These are phyloP conservation scores for Scorias spongiosa DNA, from an alignment of 2,329 filamentous ascomycete species.

Conservation along the genomic window DNA sequence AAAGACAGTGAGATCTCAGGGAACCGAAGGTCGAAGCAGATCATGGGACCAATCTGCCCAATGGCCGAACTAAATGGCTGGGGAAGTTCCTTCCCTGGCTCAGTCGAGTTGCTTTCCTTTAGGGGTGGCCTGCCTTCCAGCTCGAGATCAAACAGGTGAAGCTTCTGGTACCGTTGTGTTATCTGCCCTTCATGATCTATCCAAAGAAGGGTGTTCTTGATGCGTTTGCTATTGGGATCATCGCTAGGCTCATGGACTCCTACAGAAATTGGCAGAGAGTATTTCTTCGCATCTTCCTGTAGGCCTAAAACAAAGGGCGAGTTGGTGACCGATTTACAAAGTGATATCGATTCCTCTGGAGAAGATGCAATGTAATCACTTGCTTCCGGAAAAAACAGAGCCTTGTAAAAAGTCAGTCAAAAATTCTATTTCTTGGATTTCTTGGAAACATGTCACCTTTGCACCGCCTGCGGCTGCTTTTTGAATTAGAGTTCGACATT, in stretches of 20 bases:
- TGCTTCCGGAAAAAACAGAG: slow-evolving; percentile 85
- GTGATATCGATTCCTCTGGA: slow-evolving; percentile 50
- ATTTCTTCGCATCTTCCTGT: slow-evolving; percentile 47
- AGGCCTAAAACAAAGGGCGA: slow-evolving; percentile 67
- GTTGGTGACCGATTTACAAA: slow-evolving; percentile 50
- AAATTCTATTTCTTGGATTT: background rate
- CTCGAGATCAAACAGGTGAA: slow-evolving; percentile 66
- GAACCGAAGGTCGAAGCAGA: slow-evolving; percentile 86
- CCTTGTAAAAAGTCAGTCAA: slow-evolving; percentile 27
- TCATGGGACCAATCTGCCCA: slow-evolving; percentile 62
- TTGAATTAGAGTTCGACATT: slow-evolving; percentile 56
- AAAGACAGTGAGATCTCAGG: slow-evolving; percentile 59
- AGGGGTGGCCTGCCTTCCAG: slow-evolving; percentile 42
- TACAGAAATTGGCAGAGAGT: slow-evolving; percentile 61
- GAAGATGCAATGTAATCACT: slow-evolving; percentile 70
- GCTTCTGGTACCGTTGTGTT: slow-evolving; percentile 49
- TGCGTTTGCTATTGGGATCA: slow-evolving; percentile 30
- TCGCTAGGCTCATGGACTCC: slow-evolving; percentile 66
- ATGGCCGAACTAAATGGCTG: slow-evolving; percentile 58
- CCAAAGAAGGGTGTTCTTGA: slow-evolving; percentile 53
- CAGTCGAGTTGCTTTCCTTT: slow-evolving; percentile 52
- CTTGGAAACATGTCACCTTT: slow-evolving; percentile 41
- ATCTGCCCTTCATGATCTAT: slow-evolving; percentile 47
- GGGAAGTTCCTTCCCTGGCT: slow-evolving; percentile 48
- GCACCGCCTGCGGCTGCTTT: slow-evolving; percentile 64